phyloP scores from a whole-genome alignment of 1,284 basidiomycete species.

The Marasmius tenuissimus region DNA sequence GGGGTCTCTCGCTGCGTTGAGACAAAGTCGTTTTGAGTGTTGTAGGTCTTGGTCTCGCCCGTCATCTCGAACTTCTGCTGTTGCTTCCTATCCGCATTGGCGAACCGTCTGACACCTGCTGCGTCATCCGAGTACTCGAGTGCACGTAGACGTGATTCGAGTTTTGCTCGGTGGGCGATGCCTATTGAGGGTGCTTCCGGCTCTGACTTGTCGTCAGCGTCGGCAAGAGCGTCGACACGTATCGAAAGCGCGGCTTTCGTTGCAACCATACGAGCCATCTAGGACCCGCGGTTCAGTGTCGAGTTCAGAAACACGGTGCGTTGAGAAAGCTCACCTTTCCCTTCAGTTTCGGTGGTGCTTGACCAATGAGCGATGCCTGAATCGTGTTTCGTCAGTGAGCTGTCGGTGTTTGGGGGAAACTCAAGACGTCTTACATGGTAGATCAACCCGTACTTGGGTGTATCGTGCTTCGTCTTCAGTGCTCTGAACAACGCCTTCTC shows the following conservation, averaged over 20 bases:
- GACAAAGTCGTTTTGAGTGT: slow-evolving; percentile 78
- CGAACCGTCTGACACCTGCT: slow-evolving; percentile 61
- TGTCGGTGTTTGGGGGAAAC: slow-evolving; percentile 6
- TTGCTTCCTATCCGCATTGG: slow-evolving; percentile 61
- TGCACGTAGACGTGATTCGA: slow-evolving; percentile 90
- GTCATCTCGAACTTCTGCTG: slow-evolving; percentile 80
- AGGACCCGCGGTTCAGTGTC: slow-evolving; percentile 6
- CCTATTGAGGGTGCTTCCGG: slow-evolving; percentile 83
- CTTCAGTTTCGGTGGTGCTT: slow-evolving; percentile 97
- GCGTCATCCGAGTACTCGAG: slow-evolving; percentile 84
- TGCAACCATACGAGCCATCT: slow-evolving; percentile 99
- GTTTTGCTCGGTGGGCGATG: slow-evolving; percentile 90
- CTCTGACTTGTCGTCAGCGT: slow-evolving; percentile 88
- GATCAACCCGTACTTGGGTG: slow-evolving; percentile 97
- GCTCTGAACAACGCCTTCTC: slow-evolving; percentile 99
- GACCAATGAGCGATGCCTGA: slow-evolving; percentile 91
- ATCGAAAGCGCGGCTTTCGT: slow-evolving; percentile 97
- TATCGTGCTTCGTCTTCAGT: slow-evolving; percentile 98
- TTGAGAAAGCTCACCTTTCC: slow-evolving; percentile 69
- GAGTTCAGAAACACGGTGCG: background rate
- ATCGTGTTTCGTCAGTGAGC: slow-evolving; percentile 5
- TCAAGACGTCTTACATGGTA: slow-evolving; percentile 72
- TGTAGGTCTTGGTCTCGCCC: slow-evolving; percentile 79
- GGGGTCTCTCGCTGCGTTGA: slow-evolving; percentile 79
- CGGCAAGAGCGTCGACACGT: slow-evolving; percentile 94